Percentiles rank a stretch among this genome's conserved stretches.
phyloP scores from a whole-genome alignment of 2,329 filamentous ascomycete genomes.

The Colletotrichum cuscutae region DNA sequence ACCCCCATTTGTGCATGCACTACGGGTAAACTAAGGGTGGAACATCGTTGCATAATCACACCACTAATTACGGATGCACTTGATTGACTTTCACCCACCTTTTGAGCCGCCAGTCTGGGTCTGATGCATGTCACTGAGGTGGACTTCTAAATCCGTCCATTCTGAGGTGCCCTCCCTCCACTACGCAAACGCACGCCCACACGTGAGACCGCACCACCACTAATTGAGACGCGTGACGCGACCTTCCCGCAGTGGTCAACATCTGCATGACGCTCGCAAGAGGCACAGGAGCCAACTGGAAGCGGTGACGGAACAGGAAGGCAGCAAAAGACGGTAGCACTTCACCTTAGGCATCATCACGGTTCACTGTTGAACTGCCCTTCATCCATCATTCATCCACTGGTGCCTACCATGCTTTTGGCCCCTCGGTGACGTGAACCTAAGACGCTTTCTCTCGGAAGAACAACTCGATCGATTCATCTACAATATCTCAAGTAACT shows the following conservation, averaged over 20 bases:
- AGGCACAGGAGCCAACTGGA: slow-evolving; percentile 13
- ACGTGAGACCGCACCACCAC: background rate
- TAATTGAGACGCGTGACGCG: slow-evolving; percentile 30
- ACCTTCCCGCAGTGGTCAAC: background rate
- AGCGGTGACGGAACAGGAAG: background rate
- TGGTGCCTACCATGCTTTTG: background rate
- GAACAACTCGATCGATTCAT: background rate
- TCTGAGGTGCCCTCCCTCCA: background rate
- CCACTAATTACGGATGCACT: background rate
- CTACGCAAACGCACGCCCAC: background rate
- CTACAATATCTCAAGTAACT: background rate
- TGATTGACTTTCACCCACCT: background rate
- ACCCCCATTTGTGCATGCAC: slow-evolving; percentile 6
- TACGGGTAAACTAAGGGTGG: background rate
- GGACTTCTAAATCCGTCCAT: background rate
- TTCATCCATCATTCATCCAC: background rate
- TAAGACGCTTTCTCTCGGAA: background rate
- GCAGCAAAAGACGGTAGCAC: background rate
- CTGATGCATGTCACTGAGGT: background rate
- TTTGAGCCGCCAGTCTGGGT: background rate
- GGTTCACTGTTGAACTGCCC: background rate
- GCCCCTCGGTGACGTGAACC: background rate
- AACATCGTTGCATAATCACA: slow-evolving; percentile 1
- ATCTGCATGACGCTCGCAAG: slow-evolving; percentile 25
- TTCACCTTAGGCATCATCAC: slow-evolving; percentile 13